Conservation (phyloP, 768 basidiomycete species). For the Rhodotorula sphaerocarpa region DNA sequence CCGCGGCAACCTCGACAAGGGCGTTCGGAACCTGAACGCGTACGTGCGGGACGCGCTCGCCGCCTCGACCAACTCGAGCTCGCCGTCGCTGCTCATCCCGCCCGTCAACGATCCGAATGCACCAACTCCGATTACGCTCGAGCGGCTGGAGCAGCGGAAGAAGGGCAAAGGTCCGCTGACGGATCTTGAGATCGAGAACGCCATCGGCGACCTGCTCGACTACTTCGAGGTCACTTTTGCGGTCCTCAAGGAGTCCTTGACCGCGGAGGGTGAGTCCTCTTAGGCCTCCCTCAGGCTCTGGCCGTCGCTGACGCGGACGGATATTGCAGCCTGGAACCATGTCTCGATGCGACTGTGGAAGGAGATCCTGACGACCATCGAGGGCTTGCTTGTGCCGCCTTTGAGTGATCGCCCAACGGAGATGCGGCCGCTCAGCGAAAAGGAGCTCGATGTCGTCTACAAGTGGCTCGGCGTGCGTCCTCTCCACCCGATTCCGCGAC, state of each 20-base stretch:
- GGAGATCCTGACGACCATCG: conserved; percentile 77
- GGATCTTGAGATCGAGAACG: conserved; percentile 88
- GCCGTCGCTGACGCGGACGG: background rate
- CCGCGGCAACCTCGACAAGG: conserved; percentile 59
- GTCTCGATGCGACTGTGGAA: conserved; percentile 95
- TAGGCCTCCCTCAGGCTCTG: too few relatives aligned
- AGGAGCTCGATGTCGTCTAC: conserved; percentile 97
- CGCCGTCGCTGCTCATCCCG: conserved; percentile 25
- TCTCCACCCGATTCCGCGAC: too few relatives aligned
- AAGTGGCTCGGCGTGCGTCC: conserved; percentile 84
- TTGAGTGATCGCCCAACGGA: conserved; percentile 75
- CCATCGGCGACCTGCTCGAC: conserved; percentile 83
- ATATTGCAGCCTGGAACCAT: conserved; percentile 50
- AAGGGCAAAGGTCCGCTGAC: conserved; percentile 52
- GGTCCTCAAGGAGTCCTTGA: conserved; percentile 78
- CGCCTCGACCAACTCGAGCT: conserved; percentile 18
- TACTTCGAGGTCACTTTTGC: conserved; percentile 91
- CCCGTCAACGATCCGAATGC: conserved; percentile 51
- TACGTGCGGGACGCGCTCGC: conserved; percentile 32
- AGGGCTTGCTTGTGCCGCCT: conserved; percentile 81
- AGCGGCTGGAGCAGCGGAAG: conserved; percentile 34
- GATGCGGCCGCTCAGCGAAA: conserved; percentile 84
- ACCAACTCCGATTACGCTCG: conserved; percentile 61
- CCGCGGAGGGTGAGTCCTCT: conserved; percentile 61
- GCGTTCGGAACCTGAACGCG: conserved; percentile 54